Base-by-base conservation (phyloP, 805 yeast genomes). In the Saccharomyces eubayanus region DNA sequence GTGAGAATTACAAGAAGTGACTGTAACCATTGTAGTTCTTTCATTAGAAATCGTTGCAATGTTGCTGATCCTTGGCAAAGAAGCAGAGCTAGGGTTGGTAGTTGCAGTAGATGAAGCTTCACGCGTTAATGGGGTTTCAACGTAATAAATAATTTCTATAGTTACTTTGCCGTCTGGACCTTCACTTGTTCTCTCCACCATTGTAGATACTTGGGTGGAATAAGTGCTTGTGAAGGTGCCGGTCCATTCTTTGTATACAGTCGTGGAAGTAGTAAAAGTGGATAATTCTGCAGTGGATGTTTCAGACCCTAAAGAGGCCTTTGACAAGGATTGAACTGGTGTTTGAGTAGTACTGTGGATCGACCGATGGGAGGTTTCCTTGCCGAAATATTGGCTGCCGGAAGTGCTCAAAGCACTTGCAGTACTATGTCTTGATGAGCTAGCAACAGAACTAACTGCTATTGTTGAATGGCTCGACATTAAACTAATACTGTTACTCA, bases 81-180 rank as follows among this genome's bases (percentile, higher is more conserved):
- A 21, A 8, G 41, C 40, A 4, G 30, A 8, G 11, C 30, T 6
- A 6, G 2, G 9, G 5, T 10, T 10, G 11, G 11, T 28, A 10
- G 30, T 28, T 28, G 11, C 30, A 10, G 30, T 10, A 10, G 30
- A 9, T 9, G 30, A 10, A 28, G 30, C 30, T 28, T 28, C 11
- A 28, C 11, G 11, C 30, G 30, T 10, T 28, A 10, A 3, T 24
- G 50, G 50, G 6, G 50, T 48, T 6, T 48, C 21, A 8, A 28
- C 46, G 47, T 48, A 31, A n/a, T 28, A 28, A 10, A 48, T 48
- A n/a, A 24, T 48, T 31, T 48, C 50, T 21, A 48, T 31, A 29
- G 27, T 20, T 14, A 29, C 47, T 21, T 1, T 5, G 6, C 48
- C 28, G n/a, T 40, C 48, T 5, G 16, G n/a, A 31, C 5, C 40